A percentile compares a stretch with the other conserved stretches of the same genome.
Conservation (phyloP, 2,329 filamentous ascomycete genomes). For the Neofusicoccum kwambonambiense region DNA sequence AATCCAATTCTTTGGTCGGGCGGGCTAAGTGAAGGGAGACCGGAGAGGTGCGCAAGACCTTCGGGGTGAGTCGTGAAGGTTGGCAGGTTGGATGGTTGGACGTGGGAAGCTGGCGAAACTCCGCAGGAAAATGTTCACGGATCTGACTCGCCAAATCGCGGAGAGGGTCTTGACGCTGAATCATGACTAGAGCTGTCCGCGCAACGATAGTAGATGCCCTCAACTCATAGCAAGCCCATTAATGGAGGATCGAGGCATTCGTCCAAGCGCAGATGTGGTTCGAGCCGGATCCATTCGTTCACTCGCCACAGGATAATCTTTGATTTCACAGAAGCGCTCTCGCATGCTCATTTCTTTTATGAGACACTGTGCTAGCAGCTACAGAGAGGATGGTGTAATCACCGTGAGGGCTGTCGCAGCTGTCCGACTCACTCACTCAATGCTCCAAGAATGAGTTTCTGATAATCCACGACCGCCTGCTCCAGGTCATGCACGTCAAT, state of each 20-base stretch:
- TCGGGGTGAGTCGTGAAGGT: background rate
- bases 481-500: slow-evolving; percentile 74
- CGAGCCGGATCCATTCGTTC: too few relatives aligned
- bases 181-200: background rate
- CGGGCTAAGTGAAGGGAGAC: background rate
- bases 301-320: too few relatives aligned
- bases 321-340: background rate
- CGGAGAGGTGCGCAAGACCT: background rate
- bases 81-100: background rate
- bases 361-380: background rate
- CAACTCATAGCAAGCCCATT: too few relatives aligned
- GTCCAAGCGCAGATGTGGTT: too few relatives aligned
- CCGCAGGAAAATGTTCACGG: slow-evolving; percentile 9
- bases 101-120: background rate
- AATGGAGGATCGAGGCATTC: too few relatives aligned
- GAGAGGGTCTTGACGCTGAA: background rate
- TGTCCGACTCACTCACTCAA: background rate
- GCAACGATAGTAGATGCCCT: too few relatives aligned
- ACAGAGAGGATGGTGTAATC: background rate
- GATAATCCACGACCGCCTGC: slow-evolving; percentile 75
- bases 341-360: background rate
- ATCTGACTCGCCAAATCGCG: background rate
- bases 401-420: background rate
- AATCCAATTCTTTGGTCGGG: background rate
- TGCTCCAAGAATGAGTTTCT: slow-evolving; percentile 46